Percentiles rank a stretch among this genome's conserved stretches.
phyloP scores from a whole-genome alignment of 129 eudicot species.

The Sambucus nigra region DNA sequence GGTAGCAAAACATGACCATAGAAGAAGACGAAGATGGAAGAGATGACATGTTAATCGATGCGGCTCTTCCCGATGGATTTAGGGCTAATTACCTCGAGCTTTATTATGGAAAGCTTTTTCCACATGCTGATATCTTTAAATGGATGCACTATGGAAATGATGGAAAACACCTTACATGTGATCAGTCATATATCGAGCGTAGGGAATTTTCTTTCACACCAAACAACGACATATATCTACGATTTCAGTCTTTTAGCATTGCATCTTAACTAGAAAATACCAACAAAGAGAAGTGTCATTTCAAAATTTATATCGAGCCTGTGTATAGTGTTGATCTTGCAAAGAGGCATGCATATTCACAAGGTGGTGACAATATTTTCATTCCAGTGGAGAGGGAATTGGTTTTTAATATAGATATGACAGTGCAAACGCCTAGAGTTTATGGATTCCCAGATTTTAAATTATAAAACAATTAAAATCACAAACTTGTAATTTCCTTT shows the following conservation, averaged over 20 bases:
- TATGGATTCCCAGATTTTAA: too few species aligned
- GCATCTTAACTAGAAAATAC: slow-evolving; percentile 61
- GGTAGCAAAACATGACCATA: slow-evolving; percentile 26
- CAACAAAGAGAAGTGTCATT: slow-evolving; percentile 72
- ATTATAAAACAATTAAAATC: too few species aligned
- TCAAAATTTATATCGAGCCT: slow-evolving; percentile 86
- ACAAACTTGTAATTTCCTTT: too few species aligned
- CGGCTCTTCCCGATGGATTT: slow-evolving; percentile 33
- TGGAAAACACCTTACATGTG: slow-evolving; percentile 95
- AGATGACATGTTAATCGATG: slow-evolving; percentile 58
- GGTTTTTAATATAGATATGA: slow-evolving; percentile 84
- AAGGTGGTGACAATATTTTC: slow-evolving; percentile 75
- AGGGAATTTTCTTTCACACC: slow-evolving; percentile 82
- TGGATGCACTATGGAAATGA: slow-evolving; percentile 97
- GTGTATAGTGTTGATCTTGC: slow-evolving; percentile 85
- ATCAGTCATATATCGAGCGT: slow-evolving; percentile 64
- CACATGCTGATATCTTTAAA: slow-evolving; percentile 73
- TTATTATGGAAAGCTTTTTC: slow-evolving; percentile 82
- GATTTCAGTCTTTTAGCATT: slow-evolving; percentile 62
- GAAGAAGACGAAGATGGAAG: slow-evolving; percentile 45
- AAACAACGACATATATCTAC: slow-evolving; percentile 68
- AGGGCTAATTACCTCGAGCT: slow-evolving; percentile 48
- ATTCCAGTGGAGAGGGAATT: slow-evolving; percentile 95
- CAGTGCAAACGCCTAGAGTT: too few species aligned
- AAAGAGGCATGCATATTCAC: slow-evolving; percentile 83